Evolutionary conservation across 305 asterid species (phyloP).

Genomic region (Fraxinus xanthoxyloides): DNA sequence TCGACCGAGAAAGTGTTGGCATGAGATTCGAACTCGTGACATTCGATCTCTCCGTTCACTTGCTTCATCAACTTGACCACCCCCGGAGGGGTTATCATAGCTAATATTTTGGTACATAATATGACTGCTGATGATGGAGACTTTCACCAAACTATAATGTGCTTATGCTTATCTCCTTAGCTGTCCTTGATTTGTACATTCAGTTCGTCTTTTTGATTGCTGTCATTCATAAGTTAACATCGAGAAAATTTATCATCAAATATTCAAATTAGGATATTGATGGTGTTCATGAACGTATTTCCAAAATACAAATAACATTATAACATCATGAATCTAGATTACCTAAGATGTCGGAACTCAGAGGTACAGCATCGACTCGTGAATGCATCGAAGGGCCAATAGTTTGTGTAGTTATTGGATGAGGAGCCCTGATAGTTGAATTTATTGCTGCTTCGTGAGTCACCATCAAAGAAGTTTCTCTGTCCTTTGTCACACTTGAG

Average conservation of each 20-base stretch:
- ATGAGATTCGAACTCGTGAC: too few relatives aligned
- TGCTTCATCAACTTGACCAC: too few relatives aligned
- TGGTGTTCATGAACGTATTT: not conserved
- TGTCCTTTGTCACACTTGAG: not conserved
- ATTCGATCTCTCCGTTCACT: too few relatives aligned
- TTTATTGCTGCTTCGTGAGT: not conserved
- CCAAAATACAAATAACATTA: not conserved
- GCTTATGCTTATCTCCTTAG: slow-evolving; percentile 16
- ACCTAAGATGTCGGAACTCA: not conserved
- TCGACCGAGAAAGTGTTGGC: too few relatives aligned
- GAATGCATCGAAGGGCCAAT: not conserved
- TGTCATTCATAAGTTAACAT: not conserved
- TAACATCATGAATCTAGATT: not conserved
- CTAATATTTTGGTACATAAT: slow-evolving; percentile 4
- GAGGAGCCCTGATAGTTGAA: not conserved
- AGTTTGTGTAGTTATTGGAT: not conserved
- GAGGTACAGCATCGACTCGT: not conserved
- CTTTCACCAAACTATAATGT: slow-evolving; percentile 26
- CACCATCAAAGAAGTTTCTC: not conserved
- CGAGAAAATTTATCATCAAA: not conserved
- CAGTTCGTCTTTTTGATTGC: not conserved
- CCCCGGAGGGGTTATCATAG: too few relatives aligned
- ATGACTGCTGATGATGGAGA: slow-evolving; percentile 30
- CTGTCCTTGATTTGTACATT: not conserved
- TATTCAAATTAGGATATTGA: not conserved